phyloP scores from a whole-genome alignment of 2,329 filamentous ascomycete genomes.

The Ampelomyces quisqualis region DNA sequence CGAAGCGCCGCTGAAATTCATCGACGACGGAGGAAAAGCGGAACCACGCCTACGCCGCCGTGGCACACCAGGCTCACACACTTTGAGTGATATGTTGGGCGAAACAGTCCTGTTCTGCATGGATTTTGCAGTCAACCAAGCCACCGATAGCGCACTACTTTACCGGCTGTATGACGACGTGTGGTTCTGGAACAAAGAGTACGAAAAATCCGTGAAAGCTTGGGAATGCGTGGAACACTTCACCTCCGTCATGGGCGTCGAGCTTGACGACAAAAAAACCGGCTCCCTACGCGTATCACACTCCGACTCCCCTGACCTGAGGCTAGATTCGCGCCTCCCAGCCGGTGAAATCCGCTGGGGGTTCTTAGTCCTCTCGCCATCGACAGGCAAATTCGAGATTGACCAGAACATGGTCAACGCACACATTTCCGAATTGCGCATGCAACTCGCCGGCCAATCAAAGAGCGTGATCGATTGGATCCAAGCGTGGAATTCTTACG shows the following conservation, averaged over 20 bases:
- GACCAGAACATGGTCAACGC: conserved; percentile 37
- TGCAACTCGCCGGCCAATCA: conserved; percentile 31
- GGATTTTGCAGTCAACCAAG: conserved; percentile 50
- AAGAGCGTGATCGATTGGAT: conserved; percentile 40
- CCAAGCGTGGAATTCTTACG: conserved; percentile 56
- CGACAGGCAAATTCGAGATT: conserved; percentile 35
- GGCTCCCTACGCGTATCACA: conserved; percentile 43
- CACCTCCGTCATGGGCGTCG: conserved; percentile 46
- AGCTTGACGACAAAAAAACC: conserved; percentile 48
- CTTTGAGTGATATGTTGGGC: conserved; percentile 51
- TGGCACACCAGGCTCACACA: conserved; percentile 51
- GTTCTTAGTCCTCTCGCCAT: conserved; percentile 30
- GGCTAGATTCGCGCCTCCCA: conserved; percentile 28
- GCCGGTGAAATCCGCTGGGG: conserved; percentile 37
- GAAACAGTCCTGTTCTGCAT: conserved; percentile 53
- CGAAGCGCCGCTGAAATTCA: conserved; percentile 50
- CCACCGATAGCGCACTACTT: conserved; percentile 45
- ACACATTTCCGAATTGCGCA: conserved; percentile 33
- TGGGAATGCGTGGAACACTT: conserved; percentile 50
- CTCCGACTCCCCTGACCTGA: conserved; percentile 4
- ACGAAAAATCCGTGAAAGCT: conserved; percentile 44
- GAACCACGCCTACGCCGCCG: conserved; percentile 45
- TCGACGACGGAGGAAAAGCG: conserved; percentile 34
- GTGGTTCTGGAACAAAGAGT: conserved; percentile 51
- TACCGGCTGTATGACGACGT: conserved; percentile 54